A percentile compares a stretch with the other conserved stretches of the same genome.
Conservation (phyloP, 1,284 basidiomycete species). For the Lentinula novae-zelandiae region DNA sequence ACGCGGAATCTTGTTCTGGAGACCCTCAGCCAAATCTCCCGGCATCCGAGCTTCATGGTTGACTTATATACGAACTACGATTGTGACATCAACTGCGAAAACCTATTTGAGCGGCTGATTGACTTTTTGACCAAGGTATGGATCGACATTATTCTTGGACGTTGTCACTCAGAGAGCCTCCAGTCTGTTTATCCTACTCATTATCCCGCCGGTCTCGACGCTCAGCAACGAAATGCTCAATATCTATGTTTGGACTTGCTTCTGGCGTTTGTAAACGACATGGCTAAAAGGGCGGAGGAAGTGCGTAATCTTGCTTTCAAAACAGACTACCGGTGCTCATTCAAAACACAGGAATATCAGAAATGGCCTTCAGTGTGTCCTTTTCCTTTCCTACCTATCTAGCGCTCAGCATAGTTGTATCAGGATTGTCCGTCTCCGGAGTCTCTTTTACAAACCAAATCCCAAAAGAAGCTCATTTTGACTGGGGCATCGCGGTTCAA, state of each 20-base stretch:
- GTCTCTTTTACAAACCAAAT: constrained; percentile 70
- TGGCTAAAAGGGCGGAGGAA: constrained; percentile 77
- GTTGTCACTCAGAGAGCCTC: constrained; percentile 3
- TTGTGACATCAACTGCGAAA: constrained; percentile 95
- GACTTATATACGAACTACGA: constrained; percentile 97
- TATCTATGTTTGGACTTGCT: constrained; percentile 89
- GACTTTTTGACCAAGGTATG: constrained; percentile 83
- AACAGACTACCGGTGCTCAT: constrained; percentile 9
- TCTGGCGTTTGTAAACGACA: constrained; percentile 83
- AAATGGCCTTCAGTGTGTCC: constrained; percentile 59
- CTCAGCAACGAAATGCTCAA: constrained; percentile 76
- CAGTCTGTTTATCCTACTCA: constrained; percentile 77
- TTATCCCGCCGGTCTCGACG: constrained; percentile 58
- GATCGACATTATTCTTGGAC: background rate
- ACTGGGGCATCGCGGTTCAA: constrained; percentile 90
- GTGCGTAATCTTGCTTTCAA: constrained; percentile 38
- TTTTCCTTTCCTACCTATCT: background rate
- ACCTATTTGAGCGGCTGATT: constrained; percentile 90
- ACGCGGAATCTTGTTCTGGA: constrained; percentile 90
- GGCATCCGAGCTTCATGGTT: constrained; percentile 88
- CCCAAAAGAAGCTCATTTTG: constrained; percentile 83
- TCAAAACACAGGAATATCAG: constrained; percentile 31
- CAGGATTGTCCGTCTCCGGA: constrained; percentile 56
- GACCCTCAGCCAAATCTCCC: constrained; percentile 78
- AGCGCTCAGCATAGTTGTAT: constrained; percentile 7